Conservation (phyloP, 148 eudicot species). For the Vaccinium vitisidaea region DNA sequence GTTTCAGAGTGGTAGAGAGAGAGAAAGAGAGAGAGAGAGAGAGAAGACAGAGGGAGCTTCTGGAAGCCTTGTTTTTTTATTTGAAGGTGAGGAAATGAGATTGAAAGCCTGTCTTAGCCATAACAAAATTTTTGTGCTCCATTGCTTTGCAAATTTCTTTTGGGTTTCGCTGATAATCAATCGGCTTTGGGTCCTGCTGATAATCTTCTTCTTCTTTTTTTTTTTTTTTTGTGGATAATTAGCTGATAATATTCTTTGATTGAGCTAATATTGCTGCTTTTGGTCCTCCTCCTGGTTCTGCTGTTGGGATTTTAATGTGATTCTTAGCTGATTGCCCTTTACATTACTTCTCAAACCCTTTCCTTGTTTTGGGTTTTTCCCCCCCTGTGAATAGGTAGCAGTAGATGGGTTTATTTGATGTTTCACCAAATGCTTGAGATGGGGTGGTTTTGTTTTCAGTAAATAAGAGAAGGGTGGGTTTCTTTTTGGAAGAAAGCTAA, state of each 20-base stretch:
- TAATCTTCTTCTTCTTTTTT: conserved; percentile 8
- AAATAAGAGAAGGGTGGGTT: background rate
- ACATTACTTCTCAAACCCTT: background rate
- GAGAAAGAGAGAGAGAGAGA: conserved; percentile 7
- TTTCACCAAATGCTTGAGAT: background rate
- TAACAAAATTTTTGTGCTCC: background rate
- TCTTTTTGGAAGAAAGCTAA: background rate
- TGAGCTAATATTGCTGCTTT: background rate
- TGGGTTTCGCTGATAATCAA: background rate
- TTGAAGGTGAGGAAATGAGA: conserved; percentile 11
- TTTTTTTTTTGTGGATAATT: no score
- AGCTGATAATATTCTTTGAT: conserved; percentile 1
- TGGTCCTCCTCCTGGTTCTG: background rate
- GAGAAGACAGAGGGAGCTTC: conserved; percentile 10
- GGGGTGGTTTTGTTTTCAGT: background rate
- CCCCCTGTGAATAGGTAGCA: background rate
- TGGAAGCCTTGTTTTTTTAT: background rate
- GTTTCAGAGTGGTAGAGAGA: conserved; percentile 5
- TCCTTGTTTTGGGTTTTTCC: background rate
- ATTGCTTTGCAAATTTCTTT: background rate
- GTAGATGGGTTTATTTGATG: background rate
- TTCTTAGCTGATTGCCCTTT: background rate
- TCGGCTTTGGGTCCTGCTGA: background rate
- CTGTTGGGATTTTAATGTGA: background rate
- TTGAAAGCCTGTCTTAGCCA: background rate